Evolutionary conservation across 352 stramenopile genomes (phyloP), one percentile per base, ranked within the genome.

Genomic region (Thalassiosira livingstoniorum): DNA sequence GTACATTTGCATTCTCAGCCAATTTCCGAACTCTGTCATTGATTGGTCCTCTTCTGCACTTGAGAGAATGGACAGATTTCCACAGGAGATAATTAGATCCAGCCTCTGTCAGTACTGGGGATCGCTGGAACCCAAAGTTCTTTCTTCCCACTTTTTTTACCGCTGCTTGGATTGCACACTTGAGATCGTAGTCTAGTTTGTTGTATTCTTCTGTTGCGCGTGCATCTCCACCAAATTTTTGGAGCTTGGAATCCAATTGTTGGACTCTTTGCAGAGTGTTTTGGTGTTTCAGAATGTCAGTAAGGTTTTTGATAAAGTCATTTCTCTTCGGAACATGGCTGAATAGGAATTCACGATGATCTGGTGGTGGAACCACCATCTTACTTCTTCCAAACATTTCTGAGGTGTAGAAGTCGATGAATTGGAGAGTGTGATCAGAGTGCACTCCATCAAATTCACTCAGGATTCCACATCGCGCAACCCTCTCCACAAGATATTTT

Each of bases 41-140:
- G 10, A 10, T 60, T 60, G 7, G 10, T 37, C 3, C 21, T 25
- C 4, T 63, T 63, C 3, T 18, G 35, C 27, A 11, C 35, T 34
- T 35, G 10, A 5, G 31, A 18, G 5, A 27, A 58, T 34, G n/a
- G 31, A 29, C 27, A 29, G 54, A 63, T 47, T 47, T 47, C 39
- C 39, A 63, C 10, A n/a, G 25, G 54, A 63, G 54, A 37, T 21
- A n/a, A 37, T n/a, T 34, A 13, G 54, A 63, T 60, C 51, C 51
- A 35, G 54, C 10, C 10, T 63, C 15, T 29, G 23, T 63, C 2
- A 63, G 54, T 35, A 27, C 54, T 34, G 23, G 23, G 21, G 54
- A 63, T 34, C 23, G 18, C 4, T 29, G 2, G 4, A 37, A 63
- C 35, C 54, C 54, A 34, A 37, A 27, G 31, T 63, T 25, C 31